Conservation (phyloP, 2,329 filamentous ascomycete species). For the Xylaria multiplex region DNA sequence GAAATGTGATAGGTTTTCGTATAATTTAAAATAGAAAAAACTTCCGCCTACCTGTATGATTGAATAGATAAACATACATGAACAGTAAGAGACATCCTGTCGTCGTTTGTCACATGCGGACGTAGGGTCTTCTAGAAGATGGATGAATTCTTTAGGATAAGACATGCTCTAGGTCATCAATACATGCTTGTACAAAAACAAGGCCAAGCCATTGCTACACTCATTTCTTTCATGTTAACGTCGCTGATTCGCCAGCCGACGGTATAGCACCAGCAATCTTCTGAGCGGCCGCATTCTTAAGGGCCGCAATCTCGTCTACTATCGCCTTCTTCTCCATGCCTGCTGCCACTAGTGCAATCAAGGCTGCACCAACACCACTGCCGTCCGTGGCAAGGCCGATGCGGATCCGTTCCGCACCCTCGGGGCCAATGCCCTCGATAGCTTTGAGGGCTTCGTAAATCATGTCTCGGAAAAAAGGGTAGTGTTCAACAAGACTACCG, state of each 20-base stretch:
- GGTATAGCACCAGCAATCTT: slow-evolving; percentile 43
- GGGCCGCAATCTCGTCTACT: slow-evolving; percentile 54
- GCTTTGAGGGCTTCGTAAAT: slow-evolving; percentile 83
- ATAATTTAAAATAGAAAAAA: slow-evolving; percentile 1
- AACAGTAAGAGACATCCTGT: background rate
- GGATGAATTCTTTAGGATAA: slow-evolving; percentile 14
- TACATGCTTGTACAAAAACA: slow-evolving; percentile 23
- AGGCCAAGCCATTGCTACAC: background rate
- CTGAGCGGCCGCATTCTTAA: slow-evolving; percentile 54
- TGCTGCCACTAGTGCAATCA: slow-evolving; percentile 91
- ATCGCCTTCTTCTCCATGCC: slow-evolving; percentile 63
- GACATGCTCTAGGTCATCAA: slow-evolving; percentile 16
- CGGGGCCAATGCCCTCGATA: slow-evolving; percentile 79
- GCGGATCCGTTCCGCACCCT: slow-evolving; percentile 84
- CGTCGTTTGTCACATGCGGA: background rate
- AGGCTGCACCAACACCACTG: slow-evolving; percentile 90
- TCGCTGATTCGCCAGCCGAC: slow-evolving; percentile 33
- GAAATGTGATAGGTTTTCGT: background rate
- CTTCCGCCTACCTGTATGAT: background rate
- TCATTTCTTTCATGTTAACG: slow-evolving; percentile 34
- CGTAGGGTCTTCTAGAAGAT: slow-evolving; percentile 3
- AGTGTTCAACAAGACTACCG: slow-evolving; percentile 93
- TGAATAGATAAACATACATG: slow-evolving; percentile 23
- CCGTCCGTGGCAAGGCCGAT: slow-evolving; percentile 98
- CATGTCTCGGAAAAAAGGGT: slow-evolving; percentile 89